Evolutionary conservation across 1,284 basidiomycete genomes (phyloP).

Genomic region (Trichosporon coremiiforme): DNA sequence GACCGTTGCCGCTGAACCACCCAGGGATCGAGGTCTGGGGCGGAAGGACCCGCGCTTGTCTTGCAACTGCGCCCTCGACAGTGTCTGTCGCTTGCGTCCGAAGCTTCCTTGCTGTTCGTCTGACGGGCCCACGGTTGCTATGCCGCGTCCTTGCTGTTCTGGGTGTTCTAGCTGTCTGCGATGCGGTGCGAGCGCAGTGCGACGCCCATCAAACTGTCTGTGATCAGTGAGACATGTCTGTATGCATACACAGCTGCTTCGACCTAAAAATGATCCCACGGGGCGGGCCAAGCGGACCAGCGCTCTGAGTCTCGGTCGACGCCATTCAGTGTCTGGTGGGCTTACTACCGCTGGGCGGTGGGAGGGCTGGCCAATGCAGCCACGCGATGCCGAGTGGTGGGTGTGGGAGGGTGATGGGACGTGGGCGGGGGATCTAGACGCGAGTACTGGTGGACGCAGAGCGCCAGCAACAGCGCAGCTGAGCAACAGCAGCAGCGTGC

Average conservation of each 20-base stretch:
- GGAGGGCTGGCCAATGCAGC: not conserved
- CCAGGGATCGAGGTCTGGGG: not conserved
- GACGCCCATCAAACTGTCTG: slow-evolving; percentile 5
- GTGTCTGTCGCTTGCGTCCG: not conserved
- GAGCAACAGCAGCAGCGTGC: not conserved
- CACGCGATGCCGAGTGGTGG: slow-evolving; percentile 12
- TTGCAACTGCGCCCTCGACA: not conserved
- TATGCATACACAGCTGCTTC: slow-evolving; percentile 1
- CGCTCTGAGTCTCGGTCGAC: not conserved
- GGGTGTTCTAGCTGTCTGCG: not conserved
- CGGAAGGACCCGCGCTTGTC: not conserved
- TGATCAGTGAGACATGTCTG: slow-evolving; percentile 16
- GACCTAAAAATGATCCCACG: slow-evolving; percentile 6
- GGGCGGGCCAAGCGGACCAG: not conserved
- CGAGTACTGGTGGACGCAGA: not conserved
- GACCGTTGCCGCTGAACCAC: not conserved
- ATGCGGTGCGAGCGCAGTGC: not conserved
- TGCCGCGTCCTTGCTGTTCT: not conserved
- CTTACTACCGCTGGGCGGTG: not conserved
- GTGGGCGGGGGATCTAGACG: slow-evolving; percentile 2
- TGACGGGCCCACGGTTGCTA: not conserved
- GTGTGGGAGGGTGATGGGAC: not conserved
- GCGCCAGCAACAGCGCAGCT: not conserved
- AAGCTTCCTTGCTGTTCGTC: not conserved
- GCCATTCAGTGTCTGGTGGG: not conserved